Conservation (phyloP, 2,329 filamentous ascomycete genomes). For the Grosmannia huntii region DNA sequence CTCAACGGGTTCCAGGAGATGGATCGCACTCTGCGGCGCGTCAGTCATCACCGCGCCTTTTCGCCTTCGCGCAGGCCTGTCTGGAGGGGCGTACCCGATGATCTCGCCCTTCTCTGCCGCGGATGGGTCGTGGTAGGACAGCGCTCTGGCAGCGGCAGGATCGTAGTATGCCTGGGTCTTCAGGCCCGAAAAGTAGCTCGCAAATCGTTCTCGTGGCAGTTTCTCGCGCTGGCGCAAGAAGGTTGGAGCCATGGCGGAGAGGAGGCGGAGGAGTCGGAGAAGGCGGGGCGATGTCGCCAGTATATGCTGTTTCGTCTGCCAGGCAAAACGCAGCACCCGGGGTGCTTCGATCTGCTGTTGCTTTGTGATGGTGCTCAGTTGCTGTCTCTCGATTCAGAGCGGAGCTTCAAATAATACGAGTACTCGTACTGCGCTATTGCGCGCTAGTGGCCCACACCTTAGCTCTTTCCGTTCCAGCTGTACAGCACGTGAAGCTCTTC, state of each 20-base stretch:
- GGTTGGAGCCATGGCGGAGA: slow-evolving; percentile 12
- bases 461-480: no score
- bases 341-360: neutral
- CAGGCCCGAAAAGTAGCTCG: slow-evolving; percentile 50
- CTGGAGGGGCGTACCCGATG: slow-evolving; percentile 1
- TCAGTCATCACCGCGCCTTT: neutral
- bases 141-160: slow-evolving; percentile 25
- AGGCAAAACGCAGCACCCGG: neutral
- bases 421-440: no score
- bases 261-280: neutral
- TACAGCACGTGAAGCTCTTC: no score
- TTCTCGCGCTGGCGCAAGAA: slow-evolving; percentile 35
- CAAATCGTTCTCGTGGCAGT: slow-evolving; percentile 58
- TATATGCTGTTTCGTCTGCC: neutral
- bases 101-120: slow-evolving; percentile 3
- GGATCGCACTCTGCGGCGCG: slow-evolving; percentile 49
- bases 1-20: slow-evolving; percentile 86
- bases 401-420: no score
- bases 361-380: no score
- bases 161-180: slow-evolving; percentile 63
- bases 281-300: neutral
- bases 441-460: no score
- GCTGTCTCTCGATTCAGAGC: no score
- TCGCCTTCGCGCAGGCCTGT: neutral
- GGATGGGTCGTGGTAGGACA: slow-evolving; percentile 9